Evolutionary conservation across 116 monocot genomes (phyloP).

Genomic region (Iris pallida): DNA sequence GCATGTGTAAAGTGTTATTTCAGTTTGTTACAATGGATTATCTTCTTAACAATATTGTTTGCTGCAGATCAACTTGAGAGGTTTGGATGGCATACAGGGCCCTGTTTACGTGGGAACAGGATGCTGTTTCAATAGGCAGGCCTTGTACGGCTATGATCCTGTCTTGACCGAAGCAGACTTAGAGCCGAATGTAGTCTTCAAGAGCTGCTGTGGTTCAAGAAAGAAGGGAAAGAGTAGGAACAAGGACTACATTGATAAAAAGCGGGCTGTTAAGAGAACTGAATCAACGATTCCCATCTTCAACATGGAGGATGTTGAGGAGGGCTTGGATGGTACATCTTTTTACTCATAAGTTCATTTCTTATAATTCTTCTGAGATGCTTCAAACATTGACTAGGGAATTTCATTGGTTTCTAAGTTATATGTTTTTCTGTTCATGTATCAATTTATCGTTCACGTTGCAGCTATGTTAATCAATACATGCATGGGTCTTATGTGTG

Average conservation of each 20-base stretch:
- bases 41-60: neutral
- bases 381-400: too few relatives aligned
- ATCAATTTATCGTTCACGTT: too few relatives aligned
- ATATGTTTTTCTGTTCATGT: too few relatives aligned
- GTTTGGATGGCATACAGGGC: slow-evolving; percentile 45
- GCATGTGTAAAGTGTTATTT: too few relatives aligned
- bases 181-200: slow-evolving; percentile 40
- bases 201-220: slow-evolving; percentile 45
- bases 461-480: too few relatives aligned
- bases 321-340: slow-evolving; percentile 35
- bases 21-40: too few relatives aligned
- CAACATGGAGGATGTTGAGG: slow-evolving; percentile 47
- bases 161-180: slow-evolving; percentile 45
- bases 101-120: slow-evolving; percentile 49
- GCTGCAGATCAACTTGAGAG: slow-evolving; percentile 44
- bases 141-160: slow-evolving; percentile 47
- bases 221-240: slow-evolving; percentile 28
- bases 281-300: slow-evolving; percentile 41
- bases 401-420: too few relatives aligned
- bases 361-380: too few relatives aligned
- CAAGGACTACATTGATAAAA: slow-evolving; percentile 46
- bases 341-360: too few relatives aligned
- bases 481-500: too few relatives aligned
- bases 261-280: slow-evolving; percentile 37
- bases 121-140: slow-evolving; percentile 49